These are phyloP conservation scores for Iris pallida DNA, from an alignment of 116 monocot genomes.

Conservation along the genomic window DNA sequence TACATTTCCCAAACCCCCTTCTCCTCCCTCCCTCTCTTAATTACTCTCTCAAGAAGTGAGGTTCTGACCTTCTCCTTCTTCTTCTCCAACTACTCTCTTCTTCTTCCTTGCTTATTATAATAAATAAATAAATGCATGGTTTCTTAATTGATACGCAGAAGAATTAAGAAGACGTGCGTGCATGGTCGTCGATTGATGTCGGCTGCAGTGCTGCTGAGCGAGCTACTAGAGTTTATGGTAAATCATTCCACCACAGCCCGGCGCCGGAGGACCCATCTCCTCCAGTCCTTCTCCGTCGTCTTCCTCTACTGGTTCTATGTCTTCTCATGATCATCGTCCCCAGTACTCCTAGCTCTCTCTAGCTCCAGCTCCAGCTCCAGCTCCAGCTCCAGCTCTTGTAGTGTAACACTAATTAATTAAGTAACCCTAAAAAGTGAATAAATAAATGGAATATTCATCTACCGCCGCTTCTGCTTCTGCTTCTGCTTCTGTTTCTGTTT, in stretches of 20 bases:
- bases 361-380: not conserved
- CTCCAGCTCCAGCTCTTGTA: not conserved
- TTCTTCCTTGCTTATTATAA: not conserved
- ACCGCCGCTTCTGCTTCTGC: not conserved
- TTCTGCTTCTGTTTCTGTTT: not conserved
- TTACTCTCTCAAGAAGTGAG: not conserved
- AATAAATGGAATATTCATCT: not conserved
- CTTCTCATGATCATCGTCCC: constrained; percentile 41
- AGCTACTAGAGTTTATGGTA: constrained; percentile 79
- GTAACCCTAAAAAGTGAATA: not conserved
- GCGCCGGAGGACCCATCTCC: constrained; percentile 34
- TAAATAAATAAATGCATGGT: not conserved
- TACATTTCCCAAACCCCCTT: constrained; percentile 12
- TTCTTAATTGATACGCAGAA: not conserved
- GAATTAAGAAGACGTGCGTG: too few species aligned
- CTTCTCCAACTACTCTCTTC: not conserved
- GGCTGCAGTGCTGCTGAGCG: constrained; percentile 29
- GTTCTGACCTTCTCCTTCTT: constrained; percentile 1
- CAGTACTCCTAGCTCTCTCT: not conserved
- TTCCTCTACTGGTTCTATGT: constrained; percentile 77
- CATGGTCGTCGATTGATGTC: constrained; percentile 42
- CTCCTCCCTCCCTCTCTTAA: constrained; percentile 1
- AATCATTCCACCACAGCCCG: constrained; percentile 14
- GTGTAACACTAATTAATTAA: not conserved
- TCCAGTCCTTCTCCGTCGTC: constrained; percentile 61